A percentile compares a stretch with the other conserved stretches of the same genome.
Evolutionary conservation across 768 basidiomycete genomes (phyloP).

Genomic region (Gloeopeniophorella convolvens): DNA sequence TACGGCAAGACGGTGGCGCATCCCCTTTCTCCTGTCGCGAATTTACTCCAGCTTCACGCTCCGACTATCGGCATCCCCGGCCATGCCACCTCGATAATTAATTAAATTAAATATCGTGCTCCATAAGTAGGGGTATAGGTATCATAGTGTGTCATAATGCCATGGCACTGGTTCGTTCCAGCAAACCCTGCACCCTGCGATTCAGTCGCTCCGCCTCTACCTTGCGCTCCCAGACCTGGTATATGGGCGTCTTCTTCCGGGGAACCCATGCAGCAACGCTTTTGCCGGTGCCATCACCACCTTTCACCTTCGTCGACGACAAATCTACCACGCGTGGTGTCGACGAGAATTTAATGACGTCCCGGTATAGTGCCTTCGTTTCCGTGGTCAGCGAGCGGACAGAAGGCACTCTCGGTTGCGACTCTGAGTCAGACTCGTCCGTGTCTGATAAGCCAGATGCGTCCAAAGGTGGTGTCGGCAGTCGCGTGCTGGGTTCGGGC

Average conservation of each 20-base stretch:
- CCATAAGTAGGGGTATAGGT: background rate
- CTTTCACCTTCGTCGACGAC: conserved; percentile 47
- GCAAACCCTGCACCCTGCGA: conserved; percentile 59
- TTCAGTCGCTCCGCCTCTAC: conserved; percentile 69
- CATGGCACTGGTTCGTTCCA: conserved; percentile 55
- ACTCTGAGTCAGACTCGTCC: conserved; percentile 49
- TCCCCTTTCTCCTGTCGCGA: conserved; percentile 7
- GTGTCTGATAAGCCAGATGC: conserved; percentile 64
- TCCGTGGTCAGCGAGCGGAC: conserved; percentile 70
- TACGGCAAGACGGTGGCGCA: conserved; percentile 21
- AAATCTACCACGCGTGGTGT: conserved; percentile 84
- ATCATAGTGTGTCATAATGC: conserved; percentile 3
- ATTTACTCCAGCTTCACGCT: conserved; percentile 3
- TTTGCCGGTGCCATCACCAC: conserved; percentile 40
- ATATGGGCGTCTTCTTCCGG: conserved; percentile 71
- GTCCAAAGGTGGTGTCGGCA: conserved; percentile 61
- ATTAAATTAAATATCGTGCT: background rate
- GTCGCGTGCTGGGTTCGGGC: conserved; percentile 39
- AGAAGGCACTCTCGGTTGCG: conserved; percentile 37
- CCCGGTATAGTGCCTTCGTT: conserved; percentile 81
- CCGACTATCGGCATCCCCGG: conserved; percentile 17
- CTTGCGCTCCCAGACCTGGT: conserved; percentile 74
- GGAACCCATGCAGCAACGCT: conserved; percentile 65
- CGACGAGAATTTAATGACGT: conserved; percentile 81
- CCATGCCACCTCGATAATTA: background rate